Conservation (phyloP, 2,329 filamentous ascomycete species). For the Geosmithia morbida region DNA sequence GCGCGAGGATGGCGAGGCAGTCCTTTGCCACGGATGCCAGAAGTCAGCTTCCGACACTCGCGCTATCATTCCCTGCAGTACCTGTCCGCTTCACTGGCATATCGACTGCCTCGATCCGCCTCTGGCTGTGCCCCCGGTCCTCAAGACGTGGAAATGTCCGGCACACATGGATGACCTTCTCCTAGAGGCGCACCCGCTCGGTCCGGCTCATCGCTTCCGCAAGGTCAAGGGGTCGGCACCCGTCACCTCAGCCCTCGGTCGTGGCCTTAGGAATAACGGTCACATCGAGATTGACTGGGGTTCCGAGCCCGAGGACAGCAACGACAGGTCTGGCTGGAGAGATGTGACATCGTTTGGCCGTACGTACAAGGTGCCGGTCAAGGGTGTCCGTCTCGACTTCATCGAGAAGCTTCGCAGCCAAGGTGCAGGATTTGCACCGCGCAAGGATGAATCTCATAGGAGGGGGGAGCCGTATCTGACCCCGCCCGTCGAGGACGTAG, state of each 20-base stretch:
- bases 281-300: slow-evolving; percentile 53
- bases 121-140: slow-evolving; percentile 60
- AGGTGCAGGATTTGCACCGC: slow-evolving; percentile 21
- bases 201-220: slow-evolving; percentile 45
- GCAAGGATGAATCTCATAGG: slow-evolving; percentile 14
- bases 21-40: slow-evolving; percentile 67
- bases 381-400: slow-evolving; percentile 58
- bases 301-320: slow-evolving; percentile 41
- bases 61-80: slow-evolving; percentile 75
- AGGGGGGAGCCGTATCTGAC: slow-evolving; percentile 12
- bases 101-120: slow-evolving; percentile 84
- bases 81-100: slow-evolving; percentile 75
- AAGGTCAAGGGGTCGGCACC: slow-evolving; percentile 39
- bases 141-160: slow-evolving; percentile 78
- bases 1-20: slow-evolving; percentile 60
- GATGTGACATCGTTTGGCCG: slow-evolving; percentile 48
- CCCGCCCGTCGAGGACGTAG: slow-evolving; percentile 7
- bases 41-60: slow-evolving; percentile 43
- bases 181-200: slow-evolving; percentile 39
- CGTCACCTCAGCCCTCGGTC: slow-evolving; percentile 37
- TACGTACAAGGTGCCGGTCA: slow-evolving; percentile 47
- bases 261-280: slow-evolving; percentile 58
- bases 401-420: slow-evolving; percentile 38
- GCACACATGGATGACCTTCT: slow-evolving; percentile 72
- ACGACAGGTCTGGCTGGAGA: slow-evolving; percentile 35